phyloP scores from a whole-genome alignment of 148 eudicot species.

The Beta vulgaris region DNA sequence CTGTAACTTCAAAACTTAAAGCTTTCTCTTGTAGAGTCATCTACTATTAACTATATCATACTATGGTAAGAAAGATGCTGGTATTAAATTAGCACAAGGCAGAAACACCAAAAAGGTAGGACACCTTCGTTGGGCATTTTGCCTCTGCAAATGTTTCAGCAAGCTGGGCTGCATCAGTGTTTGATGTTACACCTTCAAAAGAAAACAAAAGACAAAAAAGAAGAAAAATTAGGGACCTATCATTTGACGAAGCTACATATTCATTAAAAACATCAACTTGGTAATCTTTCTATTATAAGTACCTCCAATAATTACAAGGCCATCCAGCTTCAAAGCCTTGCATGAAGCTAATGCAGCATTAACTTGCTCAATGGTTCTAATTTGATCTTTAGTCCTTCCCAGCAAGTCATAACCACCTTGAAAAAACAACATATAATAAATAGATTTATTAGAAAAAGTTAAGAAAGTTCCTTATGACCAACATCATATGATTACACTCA shows the following conservation, averaged over 20 bases:
- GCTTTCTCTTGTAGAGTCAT: background rate
- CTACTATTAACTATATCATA: background rate
- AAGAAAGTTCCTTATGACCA: background rate
- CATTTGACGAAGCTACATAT: background rate
- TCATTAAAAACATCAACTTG: too few species aligned
- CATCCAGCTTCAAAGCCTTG: slow-evolving; percentile 74
- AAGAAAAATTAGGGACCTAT: background rate
- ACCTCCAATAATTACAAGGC: slow-evolving; percentile 97
- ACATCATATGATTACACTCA: slow-evolving; percentile 13
- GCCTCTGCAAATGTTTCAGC: slow-evolving; percentile 95
- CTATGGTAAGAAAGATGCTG: background rate
- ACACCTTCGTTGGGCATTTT: slow-evolving; percentile 85
- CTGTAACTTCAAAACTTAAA: background rate
- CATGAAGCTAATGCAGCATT: slow-evolving; percentile 86
- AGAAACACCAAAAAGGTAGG: background rate
- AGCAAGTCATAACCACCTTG: slow-evolving; percentile 92
- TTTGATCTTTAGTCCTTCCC: slow-evolving; percentile 96
- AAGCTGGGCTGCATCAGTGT: slow-evolving; percentile 98
- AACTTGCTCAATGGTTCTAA: slow-evolving; percentile 90
- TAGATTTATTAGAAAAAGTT: background rate
- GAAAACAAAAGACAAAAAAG: background rate
- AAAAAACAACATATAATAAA: slow-evolving; percentile 11
- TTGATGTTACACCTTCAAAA: slow-evolving; percentile 87
- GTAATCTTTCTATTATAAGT: slow-evolving; percentile 2
- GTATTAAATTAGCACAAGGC: background rate